Conservation (phyloP, 2,329 filamentous ascomycete genomes). For the Lasiodiplodia sp. region DNA sequence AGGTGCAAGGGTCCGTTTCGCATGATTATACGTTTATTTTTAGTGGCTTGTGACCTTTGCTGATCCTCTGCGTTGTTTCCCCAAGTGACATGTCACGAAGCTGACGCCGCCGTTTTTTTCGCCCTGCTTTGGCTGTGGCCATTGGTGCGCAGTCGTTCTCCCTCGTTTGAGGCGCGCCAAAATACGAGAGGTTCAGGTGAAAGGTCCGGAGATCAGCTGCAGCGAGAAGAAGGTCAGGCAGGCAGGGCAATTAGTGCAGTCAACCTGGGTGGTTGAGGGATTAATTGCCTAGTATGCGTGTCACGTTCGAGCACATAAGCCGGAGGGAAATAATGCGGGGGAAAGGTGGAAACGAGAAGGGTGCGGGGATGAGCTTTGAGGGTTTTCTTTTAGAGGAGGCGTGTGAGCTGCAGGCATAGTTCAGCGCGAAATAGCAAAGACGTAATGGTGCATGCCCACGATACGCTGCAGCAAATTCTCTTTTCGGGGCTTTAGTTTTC, state of each 20-base stretch:
- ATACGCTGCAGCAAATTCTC: too few species aligned
- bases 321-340: neutral
- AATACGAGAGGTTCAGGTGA: neutral
- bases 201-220: neutral
- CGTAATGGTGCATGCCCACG: too few species aligned
- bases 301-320: neutral
- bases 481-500: too few species aligned
- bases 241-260: neutral
- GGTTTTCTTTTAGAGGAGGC: neutral
- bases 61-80: neutral
- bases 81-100: neutral
- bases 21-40: neutral
- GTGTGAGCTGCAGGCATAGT: neutral
- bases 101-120: neutral
- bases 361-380: neutral
- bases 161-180: neutral
- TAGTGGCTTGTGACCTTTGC: neutral
- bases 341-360: too few species aligned
- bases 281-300: neutral
- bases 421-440: neutral
- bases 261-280: neutral
- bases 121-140: neutral
- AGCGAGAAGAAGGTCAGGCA: neutral
- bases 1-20: neutral
- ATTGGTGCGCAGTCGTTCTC: neutral